Base-by-base conservation (phyloP, 169 alveolate species). In the Eimeria maxima region DNA sequence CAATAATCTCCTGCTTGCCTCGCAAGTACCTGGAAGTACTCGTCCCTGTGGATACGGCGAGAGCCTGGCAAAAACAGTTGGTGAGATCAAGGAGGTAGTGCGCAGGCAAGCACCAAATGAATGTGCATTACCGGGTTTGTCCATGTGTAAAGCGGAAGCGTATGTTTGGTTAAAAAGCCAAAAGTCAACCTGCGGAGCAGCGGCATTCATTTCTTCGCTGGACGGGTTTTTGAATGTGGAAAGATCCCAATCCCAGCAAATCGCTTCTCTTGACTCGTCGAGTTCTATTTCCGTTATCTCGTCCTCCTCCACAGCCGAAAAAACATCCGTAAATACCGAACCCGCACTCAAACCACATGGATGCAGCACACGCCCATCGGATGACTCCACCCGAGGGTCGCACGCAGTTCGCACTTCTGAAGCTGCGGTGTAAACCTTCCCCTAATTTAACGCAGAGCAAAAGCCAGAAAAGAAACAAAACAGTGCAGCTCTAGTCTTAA, bases 291-390 rank as follows among this genome's bases (percentile, higher is more conserved):
- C 97, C 74, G 96, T 81, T 27, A 2, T 16, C 47, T 45, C 38
- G 42, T 73, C 84, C 57, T 60, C 89, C 50, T 65, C 95, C 38
- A 63, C 67, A 0, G 96, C 81, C 29, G 95, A 71, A 71, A 65
- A 97, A 47, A 95, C 90, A 71, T 97, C 98, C 60, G 96, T 97
- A 90, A 97, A 97, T n/a, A 97, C 97, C 33, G 97, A 42, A 29
- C 47, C 67, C 63, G 98, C 97, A 76, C 94, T 96, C 86, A 95
- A 90, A 5, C 98, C 98, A 90, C 98, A 97, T n/a, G 98, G 98
- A 24, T 90, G 94, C 73, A 94, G 81, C 60, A 97, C 95, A 27
- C 95, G 95, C 44, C 96, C 97, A 50, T 96, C 93, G 27, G 83
- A 63, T 42, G 97, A 95, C 42, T 50, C 93, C 93, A 95, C 95